Evolutionary conservation across 1,139 yeast genomes (phyloP).

Genomic region (Magnusiomyces suaveolens): DNA sequence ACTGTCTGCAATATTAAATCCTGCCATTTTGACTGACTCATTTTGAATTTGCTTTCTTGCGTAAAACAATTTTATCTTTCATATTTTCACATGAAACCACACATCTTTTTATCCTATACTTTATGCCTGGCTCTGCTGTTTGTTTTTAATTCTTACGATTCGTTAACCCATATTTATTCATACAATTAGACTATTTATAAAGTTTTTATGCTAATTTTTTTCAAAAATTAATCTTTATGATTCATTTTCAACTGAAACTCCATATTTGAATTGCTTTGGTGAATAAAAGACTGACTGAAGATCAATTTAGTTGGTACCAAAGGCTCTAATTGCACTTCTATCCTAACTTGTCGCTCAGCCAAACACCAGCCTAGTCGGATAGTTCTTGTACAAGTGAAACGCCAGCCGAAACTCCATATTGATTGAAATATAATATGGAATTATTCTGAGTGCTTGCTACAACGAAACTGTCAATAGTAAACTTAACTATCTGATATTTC

Average conservation of each 20-base stretch:
- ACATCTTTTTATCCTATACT: no score
- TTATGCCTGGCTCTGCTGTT: no score
- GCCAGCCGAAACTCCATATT: slow-evolving; percentile 74
- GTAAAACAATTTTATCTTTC: no score
- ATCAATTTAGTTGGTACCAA: slow-evolving; percentile 73
- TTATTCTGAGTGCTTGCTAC: slow-evolving; percentile 69
- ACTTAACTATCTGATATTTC: slow-evolving; percentile 90
- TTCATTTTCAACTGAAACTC: slow-evolving; percentile 81
- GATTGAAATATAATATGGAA: slow-evolving; percentile 76
- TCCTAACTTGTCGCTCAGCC: slow-evolving; percentile 88
- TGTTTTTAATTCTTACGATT: no score
- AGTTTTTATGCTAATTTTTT: no score
- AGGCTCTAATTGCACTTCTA: slow-evolving; percentile 67
- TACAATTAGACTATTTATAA: no score
- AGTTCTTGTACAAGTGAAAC: slow-evolving; percentile 86
- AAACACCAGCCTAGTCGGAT: slow-evolving; percentile 60
- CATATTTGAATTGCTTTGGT: slow-evolving; percentile 73
- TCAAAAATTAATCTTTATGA: slow-evolving; percentile 21
- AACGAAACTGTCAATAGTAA: slow-evolving; percentile 89
- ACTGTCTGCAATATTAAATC: no score
- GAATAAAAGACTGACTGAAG: slow-evolving; percentile 83
- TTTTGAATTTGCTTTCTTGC: no score
- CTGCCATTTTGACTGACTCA: no score
- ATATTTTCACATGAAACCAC: no score
- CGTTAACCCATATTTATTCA: no score